Base-by-base conservation (phyloP, 805 yeast species). In the Hagleromyces aurorensis region DNA sequence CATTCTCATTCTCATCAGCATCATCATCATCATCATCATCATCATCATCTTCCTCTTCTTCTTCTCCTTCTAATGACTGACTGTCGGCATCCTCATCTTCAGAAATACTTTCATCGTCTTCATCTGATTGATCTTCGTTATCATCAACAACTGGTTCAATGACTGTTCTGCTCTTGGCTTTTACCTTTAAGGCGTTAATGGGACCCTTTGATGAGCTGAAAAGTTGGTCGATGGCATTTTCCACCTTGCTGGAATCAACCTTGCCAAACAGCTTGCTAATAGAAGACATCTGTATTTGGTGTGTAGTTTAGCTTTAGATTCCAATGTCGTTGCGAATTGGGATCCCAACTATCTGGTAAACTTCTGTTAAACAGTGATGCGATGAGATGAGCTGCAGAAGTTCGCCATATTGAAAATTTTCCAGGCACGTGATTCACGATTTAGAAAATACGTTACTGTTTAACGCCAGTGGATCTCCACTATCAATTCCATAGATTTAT, bases 121-220 rank as follows among this genome's bases (percentile, higher is more conserved):
- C 30, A 20, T 19, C 29, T 4, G 41, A 21, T 19, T 33, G 28
- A 16, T 16, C 23, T 33, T 27, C 32, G 12, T 17, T 29, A 33
- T 19, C 19, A 13, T 21, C 25, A 14, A 23, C 37, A 6, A 25
- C 23, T 9, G 33, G 33, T 20, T 43, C 43, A 7, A 44, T 26
- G 4, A 41, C 41, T n/a, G 52, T 47, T 31, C 52, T 48, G 7
- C 23, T 28, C 29, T 36, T 46, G 6, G 32, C 21, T 30, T 44
- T 46, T 3, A 46, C 34, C 12, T 37, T 28, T 10, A 26, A 14
- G 13, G 37, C 38, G 30, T 63, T 56, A n/a, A 77, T 64, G 9
- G 77, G 75, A 13, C 71, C 73, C 16, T 67, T 44, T 8, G 64
- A 52, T 25, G 53, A 51, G 19, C 59, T 41, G 33, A 66, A 60